These are phyloP conservation scores for Lipomyces chichibuensis DNA, from an alignment of 805 yeast species.

Conservation along the genomic window DNA sequence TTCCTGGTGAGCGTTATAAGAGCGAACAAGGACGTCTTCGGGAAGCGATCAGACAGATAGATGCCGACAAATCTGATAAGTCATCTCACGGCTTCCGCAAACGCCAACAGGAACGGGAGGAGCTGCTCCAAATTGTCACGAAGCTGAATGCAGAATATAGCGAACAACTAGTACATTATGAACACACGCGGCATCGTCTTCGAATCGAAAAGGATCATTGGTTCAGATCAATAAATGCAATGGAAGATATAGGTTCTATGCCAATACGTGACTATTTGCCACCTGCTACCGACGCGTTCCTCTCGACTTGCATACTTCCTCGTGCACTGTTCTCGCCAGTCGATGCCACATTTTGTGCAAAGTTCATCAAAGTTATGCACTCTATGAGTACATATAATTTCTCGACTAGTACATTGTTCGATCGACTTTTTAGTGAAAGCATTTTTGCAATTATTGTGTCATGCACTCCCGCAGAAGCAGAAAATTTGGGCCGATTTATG, in stretches of 20 bases:
- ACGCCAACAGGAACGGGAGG: slow-evolving; percentile 19
- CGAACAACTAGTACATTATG: slow-evolving; percentile 52
- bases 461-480: slow-evolving; percentile 75
- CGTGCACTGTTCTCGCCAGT: slow-evolving; percentile 75
- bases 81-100: slow-evolving; percentile 5
- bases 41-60: slow-evolving; percentile 36
- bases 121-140: slow-evolving; percentile 15
- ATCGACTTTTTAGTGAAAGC: slow-evolving; percentile 49
- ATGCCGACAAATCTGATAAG: slow-evolving; percentile 12
- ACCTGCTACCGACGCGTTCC: slow-evolving; percentile 44
- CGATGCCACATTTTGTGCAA: slow-evolving; percentile 73
- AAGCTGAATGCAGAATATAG: slow-evolving; percentile 46
- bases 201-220: slow-evolving; percentile 39
- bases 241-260: neutral
- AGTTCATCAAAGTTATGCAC: slow-evolving; percentile 60
- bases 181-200: slow-evolving; percentile 43
- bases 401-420: slow-evolving; percentile 48
- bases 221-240: slow-evolving; percentile 36
- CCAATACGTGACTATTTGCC: slow-evolving; percentile 6
- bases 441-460: slow-evolving; percentile 66
- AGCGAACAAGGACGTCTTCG: slow-evolving; percentile 50
- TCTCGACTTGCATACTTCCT: slow-evolving; percentile 73
- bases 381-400: slow-evolving; percentile 47
- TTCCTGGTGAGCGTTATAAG: slow-evolving; percentile 54
- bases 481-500: slow-evolving; percentile 76